Base-by-base conservation (phyloP, 2,329 filamentous ascomycete species). In the Claviceps monticola region DNA sequence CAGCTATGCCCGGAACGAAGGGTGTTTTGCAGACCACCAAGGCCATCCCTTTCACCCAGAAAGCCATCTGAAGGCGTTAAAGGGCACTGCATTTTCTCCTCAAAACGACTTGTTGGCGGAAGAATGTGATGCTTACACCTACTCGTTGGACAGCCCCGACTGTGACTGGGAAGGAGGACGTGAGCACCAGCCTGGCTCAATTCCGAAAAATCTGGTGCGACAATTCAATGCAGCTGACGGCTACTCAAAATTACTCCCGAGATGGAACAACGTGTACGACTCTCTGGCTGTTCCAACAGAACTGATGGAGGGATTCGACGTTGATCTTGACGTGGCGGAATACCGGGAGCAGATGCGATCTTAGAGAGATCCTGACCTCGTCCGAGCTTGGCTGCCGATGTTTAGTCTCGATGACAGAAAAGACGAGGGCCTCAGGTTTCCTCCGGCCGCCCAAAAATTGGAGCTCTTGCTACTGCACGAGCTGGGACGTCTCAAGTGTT, bases 21-120 rank as follows among this genome's bases (percentile, higher is more conserved):
- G 44, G 14, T 68, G 62, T 49, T 65, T 68, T 34, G 45, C 39
- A 19, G 51, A 62, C 41, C 54, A 66, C 34, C 55, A 23, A 37
- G 53, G 36, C 1, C n/a, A 49, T 2, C 63, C 61, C 0, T 68
- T 63, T 50, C 55, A 58, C n/a, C 60, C 64, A n/a, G 19, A 52
- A 14, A 53, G 61, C 19, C 55, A 59, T n/a, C 36, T 62, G 17
- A 21, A 37, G 4, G 53, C 52, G 7, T 52, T 68, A 21, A 17
- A 46, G 46, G 17, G 13, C 11, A 49, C 51, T 16, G 37, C 53
- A 7, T 49, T 51, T 36, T 39, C 21, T 9, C 21, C 37, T n/a
- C 29, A 46, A 23, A 14, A 37, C 3, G 38, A 50, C 21, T 21
- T 34, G 26, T 48, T 50, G 38, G 8, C 34, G 21, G 51, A 49